Base-by-base conservation (phyloP, 2,329 filamentous ascomycete species). In the Tricladium varicosporioides region DNA sequence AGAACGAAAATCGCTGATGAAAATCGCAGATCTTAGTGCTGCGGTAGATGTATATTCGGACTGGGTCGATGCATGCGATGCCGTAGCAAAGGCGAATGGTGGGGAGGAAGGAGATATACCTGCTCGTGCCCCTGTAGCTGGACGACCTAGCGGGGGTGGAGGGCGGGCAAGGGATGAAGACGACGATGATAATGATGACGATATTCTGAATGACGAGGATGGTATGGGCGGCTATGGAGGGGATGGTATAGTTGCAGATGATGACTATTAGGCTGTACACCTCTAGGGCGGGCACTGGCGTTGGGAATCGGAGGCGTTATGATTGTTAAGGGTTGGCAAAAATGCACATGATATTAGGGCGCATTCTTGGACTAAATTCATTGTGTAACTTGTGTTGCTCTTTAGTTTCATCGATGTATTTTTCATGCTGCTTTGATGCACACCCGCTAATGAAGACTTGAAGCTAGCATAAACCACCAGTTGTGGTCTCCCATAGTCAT, bases 1-100 rank as follows among this genome's bases (percentile, higher is more conserved):
- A 5, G 13, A n/a, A 15, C 31, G 13, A 15, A 27, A 32, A 31
- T 13, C 13, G 46, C 63, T 69, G 45, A 64, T 48, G 27, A 13
- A 33, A 47, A 60, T 10, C 9, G 13, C 60, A 96, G 91, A 95
- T 73, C 85, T 97, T 22, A 95, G 91, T 22, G 90, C 89, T 13
- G 84, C 91, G 0, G 92, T 99, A 48, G 94, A 99, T 71, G 93
- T 99, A 7, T 99, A 99, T 71, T 90, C 91, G 33, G 94, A 97
- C 73, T 99, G 94, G 94, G 91, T 99, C 62, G 94, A 99, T 75
- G 94, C 94, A n/a, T 89, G 87, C 70, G 87, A 91, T 69, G 80
- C 83, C 5, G 86, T 89, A 50, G 86, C 86, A 68, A 79, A 85
- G 59, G 77, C 79, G 16, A 79, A 76, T 15, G 75, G 72, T 13